Base-by-base conservation (phyloP, 2,329 filamentous ascomycete genomes). In the Podosphaera xanthii region DNA sequence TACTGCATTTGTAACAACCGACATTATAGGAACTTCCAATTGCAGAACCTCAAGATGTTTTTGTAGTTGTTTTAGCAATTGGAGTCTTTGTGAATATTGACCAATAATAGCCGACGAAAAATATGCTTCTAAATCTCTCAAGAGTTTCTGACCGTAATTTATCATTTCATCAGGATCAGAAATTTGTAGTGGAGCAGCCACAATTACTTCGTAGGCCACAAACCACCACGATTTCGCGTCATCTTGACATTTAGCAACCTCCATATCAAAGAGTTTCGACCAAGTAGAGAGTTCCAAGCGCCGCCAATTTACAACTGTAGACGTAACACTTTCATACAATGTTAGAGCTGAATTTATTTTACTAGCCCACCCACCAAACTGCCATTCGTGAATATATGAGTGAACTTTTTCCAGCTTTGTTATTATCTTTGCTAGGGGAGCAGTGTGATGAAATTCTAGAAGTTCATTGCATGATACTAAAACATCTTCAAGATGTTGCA, bases 171-270 rank as follows among this genome's bases (percentile, higher is more conserved):
- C 76, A 33, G 77, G 75, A 60, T 80, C 76, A 0, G 78, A 73
- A 61, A 91, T 76, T 30, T 80, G 77, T 59, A 87, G 74, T 0
- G 90, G 85, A 2, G 82, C 84, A 63, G 82, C 84, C 64, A 98
- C 78, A 49, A 94, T 80, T 3, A 84, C 87, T 70, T 97, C 88
- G 67, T 96, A 98, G 0, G 91, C 89, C 61, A 97, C 78, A 66
- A 96, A 98, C 84, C 90, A 98, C 92, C 92, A 98, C 14, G 85
- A 84, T 65, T 82, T 83, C 2, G 91, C 89, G 67, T 88, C 84
- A 56, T 87, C 79, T 31, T 83, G 75, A 65, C 83, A 89, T 65
- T 85, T 88, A 58, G 80, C 76, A 44, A 82, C 77, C 70, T 98
- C 92, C 69, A 86, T 81, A 64, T 95, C 87, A 61, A 98, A 84